Evolutionary conservation across 2,329 filamentous ascomycete species (phyloP), one percentile per base, ranked within the genome.

Genomic region (Plectosphaerella sp.): DNA sequence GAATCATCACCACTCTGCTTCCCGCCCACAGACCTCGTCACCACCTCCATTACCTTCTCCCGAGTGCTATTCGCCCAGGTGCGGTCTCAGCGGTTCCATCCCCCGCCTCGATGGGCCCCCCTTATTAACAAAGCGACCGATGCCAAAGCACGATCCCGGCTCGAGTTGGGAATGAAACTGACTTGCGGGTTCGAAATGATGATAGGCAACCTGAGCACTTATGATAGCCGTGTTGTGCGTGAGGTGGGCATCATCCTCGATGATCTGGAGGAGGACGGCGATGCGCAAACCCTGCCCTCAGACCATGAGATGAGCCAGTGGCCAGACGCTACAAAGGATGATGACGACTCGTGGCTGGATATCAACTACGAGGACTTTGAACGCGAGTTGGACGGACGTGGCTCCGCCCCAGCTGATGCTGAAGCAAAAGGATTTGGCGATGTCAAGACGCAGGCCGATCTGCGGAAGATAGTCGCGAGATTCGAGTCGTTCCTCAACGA

Each of bases 401-500:
- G 58, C 25, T 46, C 37, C 49, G 70, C 73, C 45, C 69, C 71
- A 39, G 65, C 72, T 1, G 67, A 76, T 50, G 69, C 52, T 28
- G 41, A 43, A 43, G 69, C 52, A 28, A 18, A 43, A 43, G 77
- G 76, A 0, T 84, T 89, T 62, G 88, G 87, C 2, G 84, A 91
- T 64, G 73, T 79, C 5, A 76, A 75, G 22, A 82, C 86, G 1
- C 85, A 92, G 62, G 83, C 84, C 5, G 88, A 96, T 64, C 74
- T 99, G 20, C 86, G 88, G 50, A 93, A 93, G 63, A 96, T 97
- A 66, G 94, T 99, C 1, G 87, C 89, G 46, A 83, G 91, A n/a
- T 97, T 99, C 62, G 91, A 97, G 63, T 78, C 88, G 12, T 97
- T 99, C 61, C 70, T 99, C 45, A 89, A 95, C 52, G 90, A 97